Percentiles rank a stretch among this genome's conserved stretches.
phyloP scores from a whole-genome alignment of 768 basidiomycete species.

The Galerina sulciceps region DNA sequence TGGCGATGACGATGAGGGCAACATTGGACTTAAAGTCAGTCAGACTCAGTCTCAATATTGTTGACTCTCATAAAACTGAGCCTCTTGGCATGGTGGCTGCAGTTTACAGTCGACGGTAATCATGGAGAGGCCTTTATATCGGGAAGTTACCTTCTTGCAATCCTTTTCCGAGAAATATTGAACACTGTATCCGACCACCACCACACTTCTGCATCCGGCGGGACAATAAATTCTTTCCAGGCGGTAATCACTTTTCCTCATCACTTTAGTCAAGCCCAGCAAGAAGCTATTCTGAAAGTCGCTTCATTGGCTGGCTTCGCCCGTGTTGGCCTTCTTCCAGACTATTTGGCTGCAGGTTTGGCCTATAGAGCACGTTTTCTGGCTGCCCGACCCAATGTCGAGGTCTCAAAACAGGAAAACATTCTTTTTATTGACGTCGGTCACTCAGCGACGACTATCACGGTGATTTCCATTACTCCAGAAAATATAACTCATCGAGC shows the following conservation, averaged over 20 bases:
- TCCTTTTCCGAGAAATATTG: conserved; percentile 1
- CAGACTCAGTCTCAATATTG: no score
- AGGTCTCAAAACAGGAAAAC: neutral
- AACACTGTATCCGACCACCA: neutral
- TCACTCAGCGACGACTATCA: neutral
- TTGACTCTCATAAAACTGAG: no score
- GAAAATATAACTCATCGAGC: neutral
- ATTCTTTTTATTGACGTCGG: neutral
- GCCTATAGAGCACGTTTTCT: neutral
- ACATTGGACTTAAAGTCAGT: no score
- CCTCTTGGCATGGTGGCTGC: neutral
- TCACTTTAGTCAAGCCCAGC: neutral
- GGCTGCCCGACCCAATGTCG: neutral
- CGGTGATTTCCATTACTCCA: neutral
- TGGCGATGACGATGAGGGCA: no score
- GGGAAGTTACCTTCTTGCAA: neutral
- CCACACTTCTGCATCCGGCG: neutral
- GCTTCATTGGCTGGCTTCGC: neutral
- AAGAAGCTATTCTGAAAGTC: neutral
- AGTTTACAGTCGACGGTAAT: neutral
- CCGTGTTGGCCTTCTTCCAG: neutral
- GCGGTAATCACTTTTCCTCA: neutral
- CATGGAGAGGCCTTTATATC: neutral
- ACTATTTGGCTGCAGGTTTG: neutral
- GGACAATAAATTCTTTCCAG: neutral